Evolutionary conservation across 257 asterid genomes (phyloP), one percentile per base, ranked within the genome.

Genomic region (Solanum paucissectum): DNA sequence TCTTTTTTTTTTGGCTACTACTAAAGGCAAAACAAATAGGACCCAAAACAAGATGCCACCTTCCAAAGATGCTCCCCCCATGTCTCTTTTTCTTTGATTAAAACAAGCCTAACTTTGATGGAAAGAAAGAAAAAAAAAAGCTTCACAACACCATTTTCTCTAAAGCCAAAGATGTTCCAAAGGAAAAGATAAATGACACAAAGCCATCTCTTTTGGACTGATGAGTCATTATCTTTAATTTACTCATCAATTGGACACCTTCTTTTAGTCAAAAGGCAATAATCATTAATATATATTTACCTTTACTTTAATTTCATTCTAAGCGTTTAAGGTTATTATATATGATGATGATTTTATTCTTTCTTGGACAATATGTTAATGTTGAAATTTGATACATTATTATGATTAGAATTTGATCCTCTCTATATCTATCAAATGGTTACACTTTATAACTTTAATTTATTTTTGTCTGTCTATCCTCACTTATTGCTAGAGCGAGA

Each of bases 21-120:
- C 33, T 29, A 46, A 87, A 87, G 88, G 79, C 69, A 79, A 64
- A 64, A 42, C 52, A 87, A 72, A 23, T 36, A 52, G 82, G 77
- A 27, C 87, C 85, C 85, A 29, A 81, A 87, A 64, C 72, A 81
- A 60, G 55, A 64, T 55, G 82, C 88, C 88, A 62, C 86, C 86
- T 55, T 88, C 83, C 72, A 60, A 74, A 83, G 90, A 89, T 89
- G 92, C 90, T 83, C 83, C 86, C 86, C 42, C 33, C 71, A 72
- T 55, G 87, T 83, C 46, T 12, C 83, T 76, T 76, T 68, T 76
- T 76, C 33, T 73, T 75, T 75, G 20, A 75, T 75, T 37, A 75
- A 75, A 75, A 37, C 42, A 81, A 81, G 37, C 85, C 68, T 16
- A 81, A 37, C 85, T 81, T 82, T 82, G 69, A 82, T 46, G 27